Base-by-base conservation (phyloP, 352 stramenopile species). In the Globisporangium camurandrum region DNA sequence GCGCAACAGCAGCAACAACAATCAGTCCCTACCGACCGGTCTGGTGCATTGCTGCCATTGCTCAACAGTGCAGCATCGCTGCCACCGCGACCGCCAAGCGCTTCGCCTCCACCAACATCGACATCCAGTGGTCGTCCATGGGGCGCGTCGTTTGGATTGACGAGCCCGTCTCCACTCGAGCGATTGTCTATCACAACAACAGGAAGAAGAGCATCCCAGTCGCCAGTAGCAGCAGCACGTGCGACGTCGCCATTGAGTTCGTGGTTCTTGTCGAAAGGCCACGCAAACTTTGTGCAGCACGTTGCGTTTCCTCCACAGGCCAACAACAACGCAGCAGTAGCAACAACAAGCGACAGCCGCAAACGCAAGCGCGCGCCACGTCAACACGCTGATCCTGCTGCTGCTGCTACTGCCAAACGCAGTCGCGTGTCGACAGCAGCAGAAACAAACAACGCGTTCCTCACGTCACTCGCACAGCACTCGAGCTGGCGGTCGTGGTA, bases 401-500 rank as follows among this genome's bases (percentile, higher is more conserved):
- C n/a, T 14, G 7, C 44, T 27, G 37, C 17, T 5, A 26, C 28
- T 33, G 28, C 23, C 26, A 47, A 28, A 2, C 24, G 10, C 27
- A 20, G 24, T 14, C 36, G 27, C 36, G 42, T 4, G 43, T 49
- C 0, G 43, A 58, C 1, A 24, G 34, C 14, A 34, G 12, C 24
- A 11, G 20, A 23, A 4, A 36, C 10, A 27, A 31, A 27, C 28
- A 83, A 77, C 19, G 28, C 56, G 3, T 88, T 88, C 46, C 44
- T 88, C 1, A 61, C 76, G 36, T 67, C 63, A 10, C 63, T 88
- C 8, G 47, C 66, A 31, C 51, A 57, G 20, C 61, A 73, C 12
- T 71, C 71, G 3, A 62, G 59, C 14, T 88, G 74, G 74, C 65
- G 76, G 24, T 69, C 71, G n/a, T 86, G 74, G 74, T 88, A 79